phyloP scores from a whole-genome alignment of 306 rosid genomes.

The Vigna reflexopilosa region DNA sequence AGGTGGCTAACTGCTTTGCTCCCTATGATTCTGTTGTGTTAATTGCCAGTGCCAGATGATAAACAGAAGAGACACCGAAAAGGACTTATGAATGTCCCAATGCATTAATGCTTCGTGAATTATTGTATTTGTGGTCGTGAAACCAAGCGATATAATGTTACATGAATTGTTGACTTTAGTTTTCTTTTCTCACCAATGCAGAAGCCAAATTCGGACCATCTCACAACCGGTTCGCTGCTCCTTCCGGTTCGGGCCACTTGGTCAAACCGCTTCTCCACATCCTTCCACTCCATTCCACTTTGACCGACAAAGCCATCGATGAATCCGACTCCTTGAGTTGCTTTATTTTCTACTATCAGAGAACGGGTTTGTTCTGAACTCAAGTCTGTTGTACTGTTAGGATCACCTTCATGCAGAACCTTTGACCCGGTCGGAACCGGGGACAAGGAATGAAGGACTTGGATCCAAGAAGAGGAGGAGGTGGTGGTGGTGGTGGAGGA shows the following conservation, averaged over 20 bases:
- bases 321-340: conserved; percentile 43
- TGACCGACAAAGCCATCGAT: conserved; percentile 46
- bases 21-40: conserved; percentile 20
- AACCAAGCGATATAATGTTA: conserved; percentile 14
- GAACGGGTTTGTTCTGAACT: background rate
- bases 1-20: conserved; percentile 43
- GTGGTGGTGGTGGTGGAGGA: conserved; percentile 21
- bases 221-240: conserved; percentile 60
- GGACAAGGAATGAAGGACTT: conserved; percentile 29
- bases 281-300: conserved; percentile 66
- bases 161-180: conserved; percentile 18
- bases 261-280: conserved; percentile 66
- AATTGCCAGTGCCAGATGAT: conserved; percentile 34
- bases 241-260: conserved; percentile 47
- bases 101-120: conserved; percentile 18
- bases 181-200: conserved; percentile 76
- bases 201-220: conserved; percentile 66
- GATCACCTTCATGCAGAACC: background rate
- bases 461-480: conserved; percentile 44
- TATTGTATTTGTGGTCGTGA: conserved; percentile 26
- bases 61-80: conserved; percentile 34
- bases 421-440: conserved; percentile 49
- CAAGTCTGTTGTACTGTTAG: background rate
- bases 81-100: background rate
- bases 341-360: conserved; percentile 45